Base-by-base conservation (phyloP, 179 eudicot genomes). In the Carnegiea gigantea region DNA sequence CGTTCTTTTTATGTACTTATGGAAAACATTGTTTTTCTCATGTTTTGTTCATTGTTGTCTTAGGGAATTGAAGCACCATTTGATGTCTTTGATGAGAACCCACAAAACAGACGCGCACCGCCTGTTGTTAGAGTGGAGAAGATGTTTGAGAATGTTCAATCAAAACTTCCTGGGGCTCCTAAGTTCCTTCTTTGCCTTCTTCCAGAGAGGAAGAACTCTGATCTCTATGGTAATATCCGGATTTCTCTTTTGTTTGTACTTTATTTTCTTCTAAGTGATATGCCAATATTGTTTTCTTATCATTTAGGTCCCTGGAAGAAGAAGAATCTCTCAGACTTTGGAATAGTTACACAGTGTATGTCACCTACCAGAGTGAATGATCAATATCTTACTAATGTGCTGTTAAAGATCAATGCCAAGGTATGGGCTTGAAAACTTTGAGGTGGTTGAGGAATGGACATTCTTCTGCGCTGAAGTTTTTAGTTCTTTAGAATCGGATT, bases 391-490 rank as follows among this genome's bases (percentile, higher is more conserved):
- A 92, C 96, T 0, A 93, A 93, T 33, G 36, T 33, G 36, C 84
- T 86, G 91, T 86, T 93, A 33, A 93, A 93, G 86, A 92, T 93
- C 14, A 93, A 93, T 85, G 98, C 98, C 14, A 93, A 93, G 93
- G 98, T 92, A 11, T 36, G n/a, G 49, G 17, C 20, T 6, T 10
- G 5, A 36, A 57, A 6, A 36, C 49, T 77, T 15, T 77, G 20
- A 53, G 54, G 28, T 24, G 36, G 3, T 33, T 33, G 36, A 33
- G 36, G 36, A 33, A 33, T 30, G 57, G 49, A 4, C 49, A 38
- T 64, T 49, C 12, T 51, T 33, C 13, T 48, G 9, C 36, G 2
- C 36, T 33, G 36, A 33, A 33, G 36, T 1, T 33, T 33, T 33
- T 33, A 3, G 36, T 33, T 33, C 36, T 33, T 3, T 33, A 33